Evolutionary conservation across 1,284 basidiomycete species (phyloP), one percentile per base, ranked within the genome.

Genomic region (Pseudozyma sp.): DNA sequence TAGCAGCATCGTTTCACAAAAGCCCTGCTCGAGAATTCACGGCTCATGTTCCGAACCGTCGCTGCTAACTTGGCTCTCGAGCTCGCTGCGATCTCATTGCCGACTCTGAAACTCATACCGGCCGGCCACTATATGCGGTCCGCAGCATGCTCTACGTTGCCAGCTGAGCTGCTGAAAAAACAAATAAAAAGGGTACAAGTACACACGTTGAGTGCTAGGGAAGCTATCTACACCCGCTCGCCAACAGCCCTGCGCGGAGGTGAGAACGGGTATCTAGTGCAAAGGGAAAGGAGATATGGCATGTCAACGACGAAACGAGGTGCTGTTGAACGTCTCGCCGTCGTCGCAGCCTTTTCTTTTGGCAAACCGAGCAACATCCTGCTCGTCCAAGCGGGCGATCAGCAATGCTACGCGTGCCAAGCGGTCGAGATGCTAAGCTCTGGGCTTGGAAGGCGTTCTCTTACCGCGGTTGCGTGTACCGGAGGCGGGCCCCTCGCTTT

Each of bases 191-290:
- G 62, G 60, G 51, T 68, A 68, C 60, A 24, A 24, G 24, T 63
- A 56, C 63, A 68, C 67, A 68, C 55, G 67, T 68, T 68, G 67
- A 68, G 67, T 68, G 60, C 52, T 63, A 68, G 59, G 54, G 54
- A 54, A 7, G 54, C 55, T 51, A 59, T 51, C 51, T 19, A 16
- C 34, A 39, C 16, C 45, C 17, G 19, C 39, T 29, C 19, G 33
- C 37, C 37, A 44, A 43, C 51, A 43, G 49, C 29, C 33, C 34
- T 13, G 45, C 17, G 46, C 7, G 40, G 14, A 11, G 39, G 44
- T 35, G 44, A 54, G 60, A 68, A 49, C 52, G 47, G 66, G 66
- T 62, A 62, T 62, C 46, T 54, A 54, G 58, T 24, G 5, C n/a
- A 29, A 13, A 30, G 19, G 19, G 45, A 34, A 45, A n/a, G 16